These are phyloP conservation scores for Suhomyces canberraensis DNA, from an alignment of 805 yeast species.

Conservation along the genomic window DNA sequence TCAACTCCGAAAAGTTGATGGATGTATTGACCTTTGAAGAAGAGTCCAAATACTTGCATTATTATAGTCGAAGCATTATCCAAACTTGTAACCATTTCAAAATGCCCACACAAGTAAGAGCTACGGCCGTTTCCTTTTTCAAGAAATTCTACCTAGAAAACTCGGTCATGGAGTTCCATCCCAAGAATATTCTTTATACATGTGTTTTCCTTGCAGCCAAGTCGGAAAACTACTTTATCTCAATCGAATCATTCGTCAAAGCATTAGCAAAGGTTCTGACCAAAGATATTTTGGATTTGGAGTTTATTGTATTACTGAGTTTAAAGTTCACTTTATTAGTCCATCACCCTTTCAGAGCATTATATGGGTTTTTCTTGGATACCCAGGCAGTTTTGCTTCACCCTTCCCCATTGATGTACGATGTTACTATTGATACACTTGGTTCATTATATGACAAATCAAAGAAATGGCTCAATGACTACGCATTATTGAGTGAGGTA, in stretches of 20 bases:
- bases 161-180: slow-evolving; percentile 85
- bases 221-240: slow-evolving; percentile 84
- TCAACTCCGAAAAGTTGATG: slow-evolving; percentile 28
- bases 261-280: slow-evolving; percentile 67
- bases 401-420: slow-evolving; percentile 44
- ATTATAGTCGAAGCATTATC: slow-evolving; percentile 68
- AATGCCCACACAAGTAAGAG: slow-evolving; percentile 83
- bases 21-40: slow-evolving; percentile 61
- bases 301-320: slow-evolving; percentile 70
- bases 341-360: slow-evolving; percentile 84
- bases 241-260: slow-evolving; percentile 75
- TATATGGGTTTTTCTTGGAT: slow-evolving; percentile 94
- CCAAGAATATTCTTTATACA: slow-evolving; percentile 66
- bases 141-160: slow-evolving; percentile 75
- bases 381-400: slow-evolving; percentile 57
- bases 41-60: slow-evolving; percentile 63
- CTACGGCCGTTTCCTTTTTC: slow-evolving; percentile 83
- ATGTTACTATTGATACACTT: slow-evolving; percentile 47
- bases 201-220: slow-evolving; percentile 90
- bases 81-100: slow-evolving; percentile 70
- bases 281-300: slow-evolving; percentile 68
- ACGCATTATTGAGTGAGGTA: slow-evolving; percentile 70
- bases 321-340: slow-evolving; percentile 76
- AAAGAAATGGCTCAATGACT: slow-evolving; percentile 58
- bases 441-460: slow-evolving; percentile 73